phyloP scores from a whole-genome alignment of 1,139 yeast species.

The Saccharomyces pastorianus region DNA sequence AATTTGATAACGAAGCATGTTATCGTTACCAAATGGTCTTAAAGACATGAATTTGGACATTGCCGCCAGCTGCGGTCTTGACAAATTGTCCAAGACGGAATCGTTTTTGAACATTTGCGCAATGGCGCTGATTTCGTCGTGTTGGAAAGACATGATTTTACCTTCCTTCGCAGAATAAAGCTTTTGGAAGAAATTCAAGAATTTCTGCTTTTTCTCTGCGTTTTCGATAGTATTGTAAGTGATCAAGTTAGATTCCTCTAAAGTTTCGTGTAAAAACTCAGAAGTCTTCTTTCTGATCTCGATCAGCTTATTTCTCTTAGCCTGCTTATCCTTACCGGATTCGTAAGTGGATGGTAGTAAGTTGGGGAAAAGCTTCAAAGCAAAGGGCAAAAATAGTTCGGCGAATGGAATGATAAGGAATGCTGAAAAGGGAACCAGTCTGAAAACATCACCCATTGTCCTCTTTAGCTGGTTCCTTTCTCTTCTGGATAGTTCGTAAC shows the following conservation, averaged over 20 bases:
- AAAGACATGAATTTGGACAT: conserved; percentile 90
- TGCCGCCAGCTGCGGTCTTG: conserved; percentile 87
- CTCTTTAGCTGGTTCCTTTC: conserved; percentile 83
- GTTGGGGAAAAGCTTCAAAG: conserved; percentile 85
- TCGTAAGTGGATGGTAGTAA: conserved; percentile 92
- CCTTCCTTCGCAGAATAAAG: conserved; percentile 45
- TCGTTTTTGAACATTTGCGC: conserved; percentile 92
- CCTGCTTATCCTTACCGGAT: conserved; percentile 61
- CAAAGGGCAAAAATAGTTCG: conserved; percentile 81
- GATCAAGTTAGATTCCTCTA: conserved; percentile 50
- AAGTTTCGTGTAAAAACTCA: conserved; percentile 70
- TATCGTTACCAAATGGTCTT: conserved; percentile 90
- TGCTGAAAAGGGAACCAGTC: conserved; percentile 89
- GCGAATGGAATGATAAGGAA: conserved; percentile 91
- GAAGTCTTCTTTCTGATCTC: conserved; percentile 83
- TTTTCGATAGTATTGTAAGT: conserved; percentile 26
- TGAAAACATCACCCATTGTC: conserved; percentile 74
- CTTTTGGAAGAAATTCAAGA: conserved; percentile 69
- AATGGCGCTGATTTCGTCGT: conserved; percentile 67
- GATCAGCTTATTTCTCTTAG: conserved; percentile 58
- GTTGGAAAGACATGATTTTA: conserved; percentile 39
- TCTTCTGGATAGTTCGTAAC: conserved; percentile 86
- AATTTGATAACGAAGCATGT: conserved; percentile 84
- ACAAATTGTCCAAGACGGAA: conserved; percentile 82
- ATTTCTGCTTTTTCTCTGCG: conserved; percentile 66